Evolutionary conservation across 78 protist species (phyloP), one percentile per base, ranked within the genome.

Genomic region (Dictyostelium brefeldianum): DNA sequence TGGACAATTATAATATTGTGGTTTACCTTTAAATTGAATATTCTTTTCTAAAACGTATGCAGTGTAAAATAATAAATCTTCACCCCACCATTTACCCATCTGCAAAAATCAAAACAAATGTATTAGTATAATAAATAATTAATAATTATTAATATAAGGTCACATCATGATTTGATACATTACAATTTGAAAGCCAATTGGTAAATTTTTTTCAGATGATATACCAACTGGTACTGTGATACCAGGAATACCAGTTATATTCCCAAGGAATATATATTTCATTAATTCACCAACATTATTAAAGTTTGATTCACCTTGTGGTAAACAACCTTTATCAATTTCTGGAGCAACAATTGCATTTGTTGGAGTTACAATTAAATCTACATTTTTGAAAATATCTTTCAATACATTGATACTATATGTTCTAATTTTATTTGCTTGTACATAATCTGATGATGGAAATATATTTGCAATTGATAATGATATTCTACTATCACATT

Each of bases 241-340:
- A 31, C 91, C 96, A 9, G 97, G 97, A 2, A 96, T 36, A 47
- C 97, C 97, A 53, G 83, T 62, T 0, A 90, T 79, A 25, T 90
- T 90, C 0, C 89, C 95, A 56, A 90, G 29, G 31, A 79, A 90
- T 10, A 69, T 65, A 75, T 54, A 90, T 41, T 79, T 90, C 95
- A 90, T 90, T 9, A 90, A 53, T 25, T 78, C 78, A 12, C 83
- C 93, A 4, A 87, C 75, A 9, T 18, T 51, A 47, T 15, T 29
- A 25, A 87, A 18, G 64, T 87, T 87, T 18, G 74, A 50, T 80
- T 77, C 93, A 62, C 93, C 93, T 6, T 1, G 14, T 14, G 48
- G 9, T 5, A 77, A 59, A 20, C 36, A 83, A 62, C n/a, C 18
- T 41, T 80, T 36, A 29, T 57, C 74, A 78, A 87, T 87, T 43